phyloP scores from a whole-genome alignment of 2,329 filamentous ascomycete genomes.

The Fusarium camptoceras region DNA sequence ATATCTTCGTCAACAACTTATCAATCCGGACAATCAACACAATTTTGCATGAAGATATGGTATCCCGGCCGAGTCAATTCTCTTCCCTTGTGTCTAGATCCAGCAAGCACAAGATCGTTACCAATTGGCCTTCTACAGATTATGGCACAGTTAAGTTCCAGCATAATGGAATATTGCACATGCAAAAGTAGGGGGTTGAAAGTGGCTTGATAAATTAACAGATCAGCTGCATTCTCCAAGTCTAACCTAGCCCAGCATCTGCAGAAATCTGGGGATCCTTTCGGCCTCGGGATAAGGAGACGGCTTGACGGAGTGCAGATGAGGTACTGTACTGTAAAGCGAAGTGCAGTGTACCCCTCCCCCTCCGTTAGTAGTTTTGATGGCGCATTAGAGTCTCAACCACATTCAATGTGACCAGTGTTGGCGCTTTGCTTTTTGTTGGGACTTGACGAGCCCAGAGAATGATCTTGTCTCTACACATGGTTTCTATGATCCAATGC shows the following conservation, averaged over 20 bases:
- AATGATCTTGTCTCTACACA: background rate
- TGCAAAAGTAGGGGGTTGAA: slow-evolving; percentile 18
- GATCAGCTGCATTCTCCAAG: background rate
- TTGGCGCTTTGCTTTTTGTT: slow-evolving; percentile 29
- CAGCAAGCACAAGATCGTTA: background rate
- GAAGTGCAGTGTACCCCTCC: slow-evolving; percentile 2
- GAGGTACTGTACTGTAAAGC: background rate
- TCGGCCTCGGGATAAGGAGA: slow-evolving; percentile 29
- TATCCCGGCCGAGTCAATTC: background rate
- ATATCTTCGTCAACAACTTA: background rate
- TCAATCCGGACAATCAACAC: background rate
- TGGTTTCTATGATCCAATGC: background rate
- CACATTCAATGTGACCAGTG: slow-evolving; percentile 9
- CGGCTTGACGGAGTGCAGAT: background rate
- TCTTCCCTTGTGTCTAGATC: background rate
- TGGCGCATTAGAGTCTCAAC: slow-evolving; percentile 35
- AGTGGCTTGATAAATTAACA: background rate
- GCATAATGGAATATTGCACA: background rate
- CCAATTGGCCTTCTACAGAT: background rate
- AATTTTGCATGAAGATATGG: background rate
- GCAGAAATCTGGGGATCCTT: slow-evolving; percentile 25
- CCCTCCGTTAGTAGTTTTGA: background rate
- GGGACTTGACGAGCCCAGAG: slow-evolving; percentile 15
- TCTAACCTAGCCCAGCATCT: slow-evolving; percentile 34
- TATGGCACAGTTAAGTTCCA: background rate